phyloP scores from a whole-genome alignment of 257 asterid genomes.

The Asclepias syriaca region DNA sequence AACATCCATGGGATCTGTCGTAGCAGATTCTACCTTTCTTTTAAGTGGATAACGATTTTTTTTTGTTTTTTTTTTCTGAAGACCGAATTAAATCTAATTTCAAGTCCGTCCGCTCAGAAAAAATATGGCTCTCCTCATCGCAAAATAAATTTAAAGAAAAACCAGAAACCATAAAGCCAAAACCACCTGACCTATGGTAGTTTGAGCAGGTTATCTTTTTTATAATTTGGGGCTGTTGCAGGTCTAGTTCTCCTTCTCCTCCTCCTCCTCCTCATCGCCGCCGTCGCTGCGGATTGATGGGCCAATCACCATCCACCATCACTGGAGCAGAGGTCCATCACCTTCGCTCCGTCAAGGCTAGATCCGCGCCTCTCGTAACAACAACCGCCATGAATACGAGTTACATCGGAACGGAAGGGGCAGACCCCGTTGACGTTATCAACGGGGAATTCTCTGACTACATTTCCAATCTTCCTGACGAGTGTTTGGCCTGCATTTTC shows the following conservation, averaged over 20 bases:
- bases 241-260: conserved; percentile 8
- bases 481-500: conserved; percentile 61
- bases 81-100: conserved; percentile 25
- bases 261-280: conserved; percentile 6
- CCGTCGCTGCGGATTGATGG: conserved; percentile 48
- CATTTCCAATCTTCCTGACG: conserved; percentile 60
- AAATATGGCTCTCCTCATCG: background rate
- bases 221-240: background rate
- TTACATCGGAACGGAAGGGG: conserved; percentile 1
- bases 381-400: conserved; percentile 15
- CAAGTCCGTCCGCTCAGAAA: conserved; percentile 22
- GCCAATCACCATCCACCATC: conserved; percentile 55
- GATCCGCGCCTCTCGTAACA: conserved; percentile 21
- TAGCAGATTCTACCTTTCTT: background rate
- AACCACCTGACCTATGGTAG: background rate
- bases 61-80: background rate
- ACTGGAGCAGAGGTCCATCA: conserved; percentile 24
- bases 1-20: background rate
- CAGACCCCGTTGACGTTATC: conserved; percentile 18
- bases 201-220: background rate
- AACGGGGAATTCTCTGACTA: conserved; percentile 26
- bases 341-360: conserved; percentile 13
- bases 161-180: background rate
- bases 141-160: background rate
- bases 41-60: background rate